Conservation (phyloP, 768 basidiomycete species). For the Suillus placidus region DNA sequence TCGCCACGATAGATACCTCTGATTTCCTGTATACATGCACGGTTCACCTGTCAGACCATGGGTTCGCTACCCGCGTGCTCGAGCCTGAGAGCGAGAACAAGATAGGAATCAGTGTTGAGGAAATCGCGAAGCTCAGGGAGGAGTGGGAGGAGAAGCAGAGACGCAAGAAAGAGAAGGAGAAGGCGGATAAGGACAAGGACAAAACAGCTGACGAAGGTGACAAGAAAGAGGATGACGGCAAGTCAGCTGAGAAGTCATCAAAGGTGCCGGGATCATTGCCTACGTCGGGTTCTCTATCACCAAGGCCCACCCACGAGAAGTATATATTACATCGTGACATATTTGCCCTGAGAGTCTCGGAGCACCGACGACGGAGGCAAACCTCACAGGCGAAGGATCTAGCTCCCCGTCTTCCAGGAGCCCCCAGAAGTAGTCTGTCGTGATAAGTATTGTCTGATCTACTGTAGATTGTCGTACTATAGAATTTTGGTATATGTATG, state of each 20-base stretch:
- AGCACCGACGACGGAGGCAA: slow-evolving; percentile 73
- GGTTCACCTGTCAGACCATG: slow-evolving; percentile 76
- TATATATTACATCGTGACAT: slow-evolving; percentile 84
- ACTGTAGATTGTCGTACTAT: slow-evolving; percentile 3
- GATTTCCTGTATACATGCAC: slow-evolving; percentile 90
- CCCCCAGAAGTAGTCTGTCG: slow-evolving; percentile 42
- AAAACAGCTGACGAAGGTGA: slow-evolving; percentile 39
- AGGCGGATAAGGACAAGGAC: slow-evolving; percentile 27
- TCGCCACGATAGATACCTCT: slow-evolving; percentile 78
- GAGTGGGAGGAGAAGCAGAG: slow-evolving; percentile 81
- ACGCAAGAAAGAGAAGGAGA: slow-evolving; percentile 53
- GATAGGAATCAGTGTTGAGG: slow-evolving; percentile 55
- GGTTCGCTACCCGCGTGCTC: slow-evolving; percentile 63
- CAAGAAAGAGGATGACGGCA: slow-evolving; percentile 38
- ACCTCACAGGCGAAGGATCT: slow-evolving; percentile 67
- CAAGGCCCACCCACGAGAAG: slow-evolving; percentile 62
- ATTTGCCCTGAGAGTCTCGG: slow-evolving; percentile 76
- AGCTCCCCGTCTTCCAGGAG: slow-evolving; percentile 70
- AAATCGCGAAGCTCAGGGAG: slow-evolving; percentile 74
- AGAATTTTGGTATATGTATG: neutral
- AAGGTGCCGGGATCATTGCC: slow-evolving; percentile 26
- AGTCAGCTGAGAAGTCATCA: slow-evolving; percentile 23
- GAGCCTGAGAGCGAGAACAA: slow-evolving; percentile 43
- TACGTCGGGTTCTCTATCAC: slow-evolving; percentile 34
- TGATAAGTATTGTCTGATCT: slow-evolving; percentile 7